Base-by-base conservation (phyloP, 257 asterid species). In the Pogostemon cablin region DNA sequence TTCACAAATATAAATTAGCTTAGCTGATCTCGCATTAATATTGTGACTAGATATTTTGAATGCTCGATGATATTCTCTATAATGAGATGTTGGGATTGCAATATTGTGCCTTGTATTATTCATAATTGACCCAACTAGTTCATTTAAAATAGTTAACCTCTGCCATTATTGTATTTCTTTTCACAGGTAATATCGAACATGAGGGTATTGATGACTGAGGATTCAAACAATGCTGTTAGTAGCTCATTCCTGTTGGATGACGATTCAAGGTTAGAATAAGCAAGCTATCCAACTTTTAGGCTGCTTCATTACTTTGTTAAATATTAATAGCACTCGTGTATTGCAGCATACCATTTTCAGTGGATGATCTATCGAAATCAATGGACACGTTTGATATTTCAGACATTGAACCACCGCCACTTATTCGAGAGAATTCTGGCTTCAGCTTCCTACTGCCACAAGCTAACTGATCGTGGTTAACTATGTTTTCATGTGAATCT, bases 371-470 rank as follows among this genome's bases (percentile, higher is more conserved):
- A 68, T 95, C 97, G 35, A 91, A 91, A 80, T 91, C 99, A 59
- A 87, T 95, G 99, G 99, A 91, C 39, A 85, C 85, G 56, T 79
- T 95, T 68, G 98, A 88, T 71, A 86, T 91, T 67, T 79, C 86
- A 65, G 98, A 95, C 77, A 91, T 95, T 17, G 99, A 95, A 77
- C 97, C 99, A n/a, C 99, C 99, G 1, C 95, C 96, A 12, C 98
- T 95, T 62, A 89, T 95, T 68, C 97, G 98, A 0, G 98, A 95
- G 80, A 95, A 95, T 79, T 86, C 98, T 2, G 98, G 98, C 62
- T 95, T 95, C 88, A 91, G 98, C 87, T 95, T 91, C 76, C 83
- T 95, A 76, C 80, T 95, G 68, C 96, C 91, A 10, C 95, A 81
- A 67, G 90, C 87, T 57, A 90, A 84, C 76, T 81, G 81, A 85